These are phyloP conservation scores for Candida caryicola DNA, from an alignment of 805 yeast genomes.

Conservation along the genomic window DNA sequence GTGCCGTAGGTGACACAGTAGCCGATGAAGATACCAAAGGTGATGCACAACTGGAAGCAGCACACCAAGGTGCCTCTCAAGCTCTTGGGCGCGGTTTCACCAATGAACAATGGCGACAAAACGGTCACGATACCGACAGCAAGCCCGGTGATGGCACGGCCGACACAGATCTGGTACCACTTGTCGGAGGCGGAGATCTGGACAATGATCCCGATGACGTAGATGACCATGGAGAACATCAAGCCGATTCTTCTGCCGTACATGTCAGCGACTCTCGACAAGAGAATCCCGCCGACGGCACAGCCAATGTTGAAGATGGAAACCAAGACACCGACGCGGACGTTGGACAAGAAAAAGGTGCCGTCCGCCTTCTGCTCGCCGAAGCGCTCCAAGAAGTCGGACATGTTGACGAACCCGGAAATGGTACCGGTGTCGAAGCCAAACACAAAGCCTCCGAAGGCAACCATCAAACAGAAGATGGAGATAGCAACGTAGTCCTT, in stretches of 20 bases:
- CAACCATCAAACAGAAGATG: conserved; percentile 26
- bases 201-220: conserved; percentile 26
- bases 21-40: conserved; percentile 28
- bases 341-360: conserved; percentile 18
- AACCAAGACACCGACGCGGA: conserved; percentile 24
- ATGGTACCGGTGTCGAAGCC: conserved; percentile 33
- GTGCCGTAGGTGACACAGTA: conserved; percentile 28
- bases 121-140: conserved; percentile 28
- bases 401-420: conserved; percentile 30
- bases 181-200: conserved; percentile 20
- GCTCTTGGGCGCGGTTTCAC: conserved; percentile 26
- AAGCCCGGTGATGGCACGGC: conserved; percentile 26
- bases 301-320: conserved; percentile 30
- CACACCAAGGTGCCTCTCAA: conserved; percentile 29
- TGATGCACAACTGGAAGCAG: conserved; percentile 27
- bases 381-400: conserved; percentile 20
- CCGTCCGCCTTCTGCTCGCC: conserved; percentile 19
- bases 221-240: conserved; percentile 24
- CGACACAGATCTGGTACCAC: conserved; percentile 27
- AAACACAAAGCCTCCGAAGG: conserved; percentile 30
- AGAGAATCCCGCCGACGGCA: conserved; percentile 27
- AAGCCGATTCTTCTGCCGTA: conserved; percentile 27
- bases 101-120: conserved; percentile 24
- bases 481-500: conserved; percentile 34
- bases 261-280: conserved; percentile 23